Conservation (phyloP, 306 rosid genomes). For the Cajanus cajan region DNA sequence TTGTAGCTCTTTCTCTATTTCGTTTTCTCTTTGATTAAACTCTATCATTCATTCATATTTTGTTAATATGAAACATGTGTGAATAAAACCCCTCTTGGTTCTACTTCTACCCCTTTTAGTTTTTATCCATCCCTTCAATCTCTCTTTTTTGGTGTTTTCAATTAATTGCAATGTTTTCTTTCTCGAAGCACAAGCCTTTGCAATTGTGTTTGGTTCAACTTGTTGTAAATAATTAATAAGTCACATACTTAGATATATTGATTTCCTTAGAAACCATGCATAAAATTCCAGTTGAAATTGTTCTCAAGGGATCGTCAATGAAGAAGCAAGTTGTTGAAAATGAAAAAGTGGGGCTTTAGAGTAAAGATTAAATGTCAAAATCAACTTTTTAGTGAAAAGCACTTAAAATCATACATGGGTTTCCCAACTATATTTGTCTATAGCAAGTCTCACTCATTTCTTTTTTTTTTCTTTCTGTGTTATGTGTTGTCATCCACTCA, state of each 20-base stretch:
- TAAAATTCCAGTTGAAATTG: background rate
- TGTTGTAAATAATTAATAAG: background rate
- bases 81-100: background rate
- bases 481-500: background rate
- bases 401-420: background rate
- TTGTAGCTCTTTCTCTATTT: background rate
- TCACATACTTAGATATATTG: background rate
- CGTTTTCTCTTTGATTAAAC: background rate
- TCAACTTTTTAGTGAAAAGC: background rate
- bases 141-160: background rate
- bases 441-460: background rate
- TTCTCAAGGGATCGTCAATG: too few species aligned
- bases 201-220: background rate
- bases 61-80: background rate
- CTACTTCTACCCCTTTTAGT: too few species aligned
- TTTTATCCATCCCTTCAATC: background rate
- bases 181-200: background rate
- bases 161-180: background rate
- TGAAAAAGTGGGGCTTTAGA: background rate
- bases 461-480: background rate
- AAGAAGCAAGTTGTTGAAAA: background rate
- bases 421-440: background rate
- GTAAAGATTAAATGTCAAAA: conserved; percentile 14
- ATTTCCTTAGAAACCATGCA: background rate
- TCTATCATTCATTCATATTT: background rate